Conservation (phyloP, 176 grass and related monocot genomes). For the Echinochloa phyllopogon region DNA sequence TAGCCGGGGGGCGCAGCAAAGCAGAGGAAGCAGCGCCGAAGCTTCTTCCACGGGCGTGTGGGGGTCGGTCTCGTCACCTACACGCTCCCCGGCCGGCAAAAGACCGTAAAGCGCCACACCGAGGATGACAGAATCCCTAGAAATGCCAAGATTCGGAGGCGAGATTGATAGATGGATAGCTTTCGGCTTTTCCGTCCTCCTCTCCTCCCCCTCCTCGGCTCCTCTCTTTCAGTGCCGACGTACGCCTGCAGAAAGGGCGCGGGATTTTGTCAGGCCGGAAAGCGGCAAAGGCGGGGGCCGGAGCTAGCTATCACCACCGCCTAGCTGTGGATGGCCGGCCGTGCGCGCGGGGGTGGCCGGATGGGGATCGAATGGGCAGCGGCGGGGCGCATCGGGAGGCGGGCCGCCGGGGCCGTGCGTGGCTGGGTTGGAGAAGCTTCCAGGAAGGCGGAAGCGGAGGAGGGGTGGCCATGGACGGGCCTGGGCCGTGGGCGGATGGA, state of each 20-base stretch:
- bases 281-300: constrained; percentile 46
- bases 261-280: constrained; percentile 63
- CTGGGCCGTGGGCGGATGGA: not conserved
- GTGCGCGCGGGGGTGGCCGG: not conserved
- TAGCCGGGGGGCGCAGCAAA: constrained; percentile 44
- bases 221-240: constrained; percentile 56
- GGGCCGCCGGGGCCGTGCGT: constrained; percentile 41
- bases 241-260: constrained; percentile 53
- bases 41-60: constrained; percentile 52
- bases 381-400: constrained; percentile 42
- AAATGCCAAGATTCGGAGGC: constrained; percentile 77
- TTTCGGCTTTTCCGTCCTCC: constrained; percentile 33
- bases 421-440: constrained; percentile 72
- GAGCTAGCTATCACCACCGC: not conserved
- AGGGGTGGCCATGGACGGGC: constrained; percentile 31
- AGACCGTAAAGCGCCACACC: constrained; percentile 36
- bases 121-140: constrained; percentile 59
- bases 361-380: constrained; percentile 20
- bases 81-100: constrained; percentile 61
- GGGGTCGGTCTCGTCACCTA: constrained; percentile 59
- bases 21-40: constrained; percentile 75
- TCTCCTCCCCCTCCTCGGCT: constrained; percentile 17
- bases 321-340: constrained; percentile 28
- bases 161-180: not conserved
- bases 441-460: constrained; percentile 49